phyloP scores from a whole-genome alignment of 1,284 basidiomycete species.

The Naganishia albida region DNA sequence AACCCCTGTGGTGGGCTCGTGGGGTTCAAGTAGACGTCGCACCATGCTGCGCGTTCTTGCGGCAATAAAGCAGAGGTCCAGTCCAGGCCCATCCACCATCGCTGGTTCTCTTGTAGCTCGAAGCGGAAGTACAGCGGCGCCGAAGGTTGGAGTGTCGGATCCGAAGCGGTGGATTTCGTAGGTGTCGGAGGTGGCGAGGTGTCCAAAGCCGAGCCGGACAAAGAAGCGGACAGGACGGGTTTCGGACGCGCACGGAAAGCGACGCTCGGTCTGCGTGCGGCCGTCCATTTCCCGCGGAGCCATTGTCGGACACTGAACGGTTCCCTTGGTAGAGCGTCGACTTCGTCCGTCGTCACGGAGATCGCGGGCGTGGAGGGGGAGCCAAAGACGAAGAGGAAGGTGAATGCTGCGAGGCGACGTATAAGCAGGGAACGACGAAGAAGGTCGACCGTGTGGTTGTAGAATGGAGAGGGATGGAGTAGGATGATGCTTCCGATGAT shows the following conservation, averaged over 20 bases:
- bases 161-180: conserved; percentile 10
- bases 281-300: conserved; percentile 51
- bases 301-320: conserved; percentile 44
- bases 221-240: conserved; percentile 32
- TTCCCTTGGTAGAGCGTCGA: conserved; percentile 36
- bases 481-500: conserved; percentile 48
- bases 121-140: conserved; percentile 71
- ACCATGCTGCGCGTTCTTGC: conserved; percentile 85
- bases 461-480: conserved; percentile 49
- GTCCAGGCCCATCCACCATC: conserved; percentile 73
- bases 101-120: conserved; percentile 88
- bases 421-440: conserved; percentile 47
- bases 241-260: conserved; percentile 41
- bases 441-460: conserved; percentile 44
- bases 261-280: conserved; percentile 45
- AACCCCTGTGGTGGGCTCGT: conserved; percentile 54
- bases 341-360: conserved; percentile 29
- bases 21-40: conserved; percentile 59
- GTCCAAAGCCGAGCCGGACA: conserved; percentile 35
- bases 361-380: conserved; percentile 40
- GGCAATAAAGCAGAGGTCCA: conserved; percentile 92
- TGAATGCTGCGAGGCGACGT: conserved; percentile 42
- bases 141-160: conserved; percentile 17
- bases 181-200: not conserved
- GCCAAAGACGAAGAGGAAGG: conserved; percentile 50